These are phyloP conservation scores for Phaeoacremonium minimum DNA, from an alignment of 2,329 filamentous ascomycete species.

Conservation along the genomic window DNA sequence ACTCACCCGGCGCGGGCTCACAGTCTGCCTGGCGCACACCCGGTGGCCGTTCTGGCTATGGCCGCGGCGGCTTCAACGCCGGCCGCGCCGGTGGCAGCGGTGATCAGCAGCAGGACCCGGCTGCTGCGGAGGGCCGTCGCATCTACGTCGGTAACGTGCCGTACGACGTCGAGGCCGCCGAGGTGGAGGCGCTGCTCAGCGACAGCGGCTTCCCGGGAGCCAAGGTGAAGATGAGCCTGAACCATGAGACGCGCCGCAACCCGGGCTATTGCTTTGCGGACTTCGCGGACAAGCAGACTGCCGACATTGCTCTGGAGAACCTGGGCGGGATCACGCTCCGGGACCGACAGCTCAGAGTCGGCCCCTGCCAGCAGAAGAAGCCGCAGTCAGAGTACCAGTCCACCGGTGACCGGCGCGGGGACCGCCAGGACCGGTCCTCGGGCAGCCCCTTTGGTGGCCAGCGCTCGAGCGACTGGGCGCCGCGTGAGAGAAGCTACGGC, in stretches of 20 bases:
- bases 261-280: constrained; percentile 54
- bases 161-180: constrained; percentile 41
- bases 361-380: constrained; percentile 59
- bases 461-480: neutral
- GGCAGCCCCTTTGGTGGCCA: neutral
- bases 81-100: neutral
- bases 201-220: constrained; percentile 30
- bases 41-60: no score
- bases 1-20: no score
- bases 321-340: constrained; percentile 51
- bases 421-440: constrained; percentile 1
- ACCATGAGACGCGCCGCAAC: constrained; percentile 64
- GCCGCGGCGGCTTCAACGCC: neutral
- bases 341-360: constrained; percentile 58
- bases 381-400: constrained; percentile 8
- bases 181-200: constrained; percentile 27
- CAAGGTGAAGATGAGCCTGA: constrained; percentile 64
- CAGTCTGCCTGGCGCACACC: no score
- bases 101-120: no score
- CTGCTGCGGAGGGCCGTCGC: constrained; percentile 20
- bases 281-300: constrained; percentile 51
- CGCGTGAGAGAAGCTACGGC: constrained; percentile 12
- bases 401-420: constrained; percentile 9
- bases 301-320: constrained; percentile 51
- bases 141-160: constrained; percentile 65